Evolutionary conservation across 306 rosid genomes (phyloP).

Genomic region (Gastrolobium bilobum): DNA sequence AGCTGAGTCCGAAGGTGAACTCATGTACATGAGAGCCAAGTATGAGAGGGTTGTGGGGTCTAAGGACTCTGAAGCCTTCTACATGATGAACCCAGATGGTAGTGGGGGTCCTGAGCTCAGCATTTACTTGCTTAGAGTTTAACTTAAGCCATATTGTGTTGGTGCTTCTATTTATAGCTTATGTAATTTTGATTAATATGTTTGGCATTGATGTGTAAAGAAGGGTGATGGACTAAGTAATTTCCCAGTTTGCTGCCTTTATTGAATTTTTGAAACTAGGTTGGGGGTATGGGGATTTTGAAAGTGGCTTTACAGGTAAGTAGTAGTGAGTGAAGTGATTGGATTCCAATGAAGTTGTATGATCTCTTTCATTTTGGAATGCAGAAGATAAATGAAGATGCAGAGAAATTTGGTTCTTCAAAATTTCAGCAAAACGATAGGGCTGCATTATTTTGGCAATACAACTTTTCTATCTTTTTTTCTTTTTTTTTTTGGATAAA

Average conservation of each 20-base stretch:
- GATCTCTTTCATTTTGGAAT: conserved; percentile 31
- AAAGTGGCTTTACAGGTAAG: not conserved
- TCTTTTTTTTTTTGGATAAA: not conserved
- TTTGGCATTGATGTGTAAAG: conserved; percentile 17
- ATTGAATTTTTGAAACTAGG: not conserved
- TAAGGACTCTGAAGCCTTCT: conserved; percentile 88
- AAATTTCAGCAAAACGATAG: not conserved
- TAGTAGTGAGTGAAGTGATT: not conserved
- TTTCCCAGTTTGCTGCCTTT: conserved; percentile 14
- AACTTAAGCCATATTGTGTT: conserved; percentile 8
- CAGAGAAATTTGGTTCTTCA: not conserved
- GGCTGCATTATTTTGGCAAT: not conserved
- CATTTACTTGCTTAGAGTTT: conserved; percentile 84
- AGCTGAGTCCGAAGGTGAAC: conserved; percentile 69
- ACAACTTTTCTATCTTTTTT: not conserved
- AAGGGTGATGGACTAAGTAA: not conserved
- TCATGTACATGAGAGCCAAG: conserved; percentile 93
- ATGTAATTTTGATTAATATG: conserved; percentile 24
- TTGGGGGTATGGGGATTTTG: not conserved
- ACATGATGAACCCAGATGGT: conserved; percentile 85
- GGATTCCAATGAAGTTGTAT: conserved; percentile 20
- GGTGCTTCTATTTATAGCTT: not conserved
- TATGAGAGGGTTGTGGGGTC: conserved; percentile 93
- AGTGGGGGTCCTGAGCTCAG: conserved; percentile 89
- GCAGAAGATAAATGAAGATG: not conserved